Evolutionary conservation across 2,329 filamentous ascomycete species (phyloP), one percentile per base, ranked within the genome.

Genomic region (Fusarium sp.): DNA sequence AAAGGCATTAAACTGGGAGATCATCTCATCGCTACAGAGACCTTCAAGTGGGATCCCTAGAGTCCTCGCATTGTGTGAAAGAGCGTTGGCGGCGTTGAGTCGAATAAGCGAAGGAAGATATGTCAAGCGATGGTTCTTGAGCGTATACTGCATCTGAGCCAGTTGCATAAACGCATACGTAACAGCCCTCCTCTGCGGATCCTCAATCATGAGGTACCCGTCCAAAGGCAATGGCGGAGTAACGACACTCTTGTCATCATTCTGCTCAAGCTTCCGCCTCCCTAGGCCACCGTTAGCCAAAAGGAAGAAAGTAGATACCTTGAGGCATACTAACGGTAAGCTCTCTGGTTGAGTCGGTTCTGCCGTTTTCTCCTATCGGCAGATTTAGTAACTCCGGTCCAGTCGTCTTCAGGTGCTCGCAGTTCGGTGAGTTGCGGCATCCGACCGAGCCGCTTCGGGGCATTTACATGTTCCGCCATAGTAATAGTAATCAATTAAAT

Each of bases 331-430:
- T 72, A 27, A 78, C 76, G 71, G 61, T 72, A 76, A 22, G 77
- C 75, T 57, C 77, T 63, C 45, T 77, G 72, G 33, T 78, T 78
- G 39, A 78, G 61, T 37, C 77, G 77, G 22, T 78, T 78, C 65
- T 78, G 77, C 14, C 76, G 68, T 33, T 69, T 71, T 29, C 77
- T 72, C 45, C 77, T 64, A 29, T 78, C 76, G 3, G 67, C 62
- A n/a, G 75, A 50, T 24, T 72, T 68, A n/a, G 74, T 77, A 11
- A 76, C 65, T 5, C 76, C 76, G 14, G 69, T 76, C 76, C 76
- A 78, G 69, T 78, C 76, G 65, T 78, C 76, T 0, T 76, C 65
- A 5, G 76, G 68, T 14, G 50, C 56, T n/a, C 41, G 63, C 37
- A 74, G 20, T 37, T 78, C 76, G 22, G 61, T 52, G 31, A 75